Evolutionary conservation across 75 land plant genomes (phyloP).

Genomic region (Picea sitchensis): DNA sequence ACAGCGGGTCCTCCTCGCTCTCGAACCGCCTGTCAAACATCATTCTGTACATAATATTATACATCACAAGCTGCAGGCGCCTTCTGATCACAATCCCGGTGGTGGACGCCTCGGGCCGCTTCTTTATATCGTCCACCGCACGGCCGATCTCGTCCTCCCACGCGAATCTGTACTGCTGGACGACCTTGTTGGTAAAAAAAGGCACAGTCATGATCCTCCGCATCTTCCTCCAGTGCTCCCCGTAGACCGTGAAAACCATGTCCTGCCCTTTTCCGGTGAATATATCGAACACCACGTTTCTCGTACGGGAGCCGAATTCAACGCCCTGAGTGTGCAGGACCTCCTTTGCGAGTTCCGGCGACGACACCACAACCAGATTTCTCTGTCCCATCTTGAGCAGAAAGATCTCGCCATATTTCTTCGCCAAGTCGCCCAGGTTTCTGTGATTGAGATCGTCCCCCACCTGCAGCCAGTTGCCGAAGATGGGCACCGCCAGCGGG

Average conservation of each 20-base stretch:
- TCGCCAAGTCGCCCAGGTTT: conserved; percentile 37
- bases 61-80: conserved; percentile 86
- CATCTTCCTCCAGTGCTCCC: conserved; percentile 97
- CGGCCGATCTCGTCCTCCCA: conserved; percentile 72
- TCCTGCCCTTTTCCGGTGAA: conserved; percentile 95
- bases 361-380: conserved; percentile 71
- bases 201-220: conserved; percentile 88
- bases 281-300: conserved; percentile 87
- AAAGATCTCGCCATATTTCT: conserved; percentile 61
- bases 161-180: conserved; percentile 54
- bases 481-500: conserved; percentile 42
- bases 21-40: conserved; percentile 84
- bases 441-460: conserved; percentile 58
- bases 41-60: conserved; percentile 83
- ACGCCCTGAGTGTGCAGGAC: conserved; percentile 88
- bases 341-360: conserved; percentile 64
- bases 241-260: conserved; percentile 95
- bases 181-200: conserved; percentile 90
- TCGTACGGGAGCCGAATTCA: conserved; percentile 77
- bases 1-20: conserved; percentile 75
- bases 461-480: conserved; percentile 65
- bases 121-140: conserved; percentile 57
- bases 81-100: conserved; percentile 62
- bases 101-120: conserved; percentile 27
- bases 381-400: conserved; percentile 63